Evolutionary conservation across 176 grass and related monocot species (phyloP).

Genomic region (Neostapfia colusana): DNA sequence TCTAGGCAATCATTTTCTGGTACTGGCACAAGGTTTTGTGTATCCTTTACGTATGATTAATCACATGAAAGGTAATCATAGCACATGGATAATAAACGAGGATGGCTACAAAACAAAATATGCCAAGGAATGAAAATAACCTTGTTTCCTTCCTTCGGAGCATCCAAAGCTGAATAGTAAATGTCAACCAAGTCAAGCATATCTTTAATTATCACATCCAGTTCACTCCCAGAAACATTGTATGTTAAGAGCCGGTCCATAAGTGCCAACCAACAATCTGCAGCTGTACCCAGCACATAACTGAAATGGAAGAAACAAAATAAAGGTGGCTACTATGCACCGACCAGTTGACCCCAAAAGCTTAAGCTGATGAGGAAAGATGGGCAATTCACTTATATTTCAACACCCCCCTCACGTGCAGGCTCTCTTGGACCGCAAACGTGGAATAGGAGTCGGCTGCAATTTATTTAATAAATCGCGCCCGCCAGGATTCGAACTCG

Average conservation of each 20-base stretch:
- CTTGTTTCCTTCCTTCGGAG: slow-evolving; percentile 58
- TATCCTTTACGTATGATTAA: neutral
- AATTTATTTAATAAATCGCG: too few relatives aligned
- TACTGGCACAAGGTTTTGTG: neutral
- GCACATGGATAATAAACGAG: neutral
- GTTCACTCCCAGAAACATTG: slow-evolving; percentile 38
- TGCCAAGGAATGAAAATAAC: slow-evolving; percentile 31
- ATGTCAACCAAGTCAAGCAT: slow-evolving; percentile 63
- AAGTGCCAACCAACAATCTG: slow-evolving; percentile 58
- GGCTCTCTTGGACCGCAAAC: too few relatives aligned
- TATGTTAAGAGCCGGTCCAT: slow-evolving; percentile 72
- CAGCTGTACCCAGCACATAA: slow-evolving; percentile 34
- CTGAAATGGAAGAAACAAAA: slow-evolving; percentile 30
- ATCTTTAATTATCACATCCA: slow-evolving; percentile 20
- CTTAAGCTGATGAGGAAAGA: too few relatives aligned
- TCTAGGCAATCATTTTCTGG: neutral
- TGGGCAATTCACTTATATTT: too few relatives aligned
- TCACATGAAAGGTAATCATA: neutral
- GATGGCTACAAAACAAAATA: neutral
- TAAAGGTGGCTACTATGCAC: neutral
- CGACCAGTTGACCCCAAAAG: too few relatives aligned
- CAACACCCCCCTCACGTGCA: too few relatives aligned
- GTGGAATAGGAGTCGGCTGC: too few relatives aligned
- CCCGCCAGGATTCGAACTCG: too few relatives aligned
- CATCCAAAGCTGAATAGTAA: slow-evolving; percentile 81